Evolutionary conservation across 2,329 filamentous ascomycete species (phyloP).

Genomic region (Aspergillus novoparasiticus): DNA sequence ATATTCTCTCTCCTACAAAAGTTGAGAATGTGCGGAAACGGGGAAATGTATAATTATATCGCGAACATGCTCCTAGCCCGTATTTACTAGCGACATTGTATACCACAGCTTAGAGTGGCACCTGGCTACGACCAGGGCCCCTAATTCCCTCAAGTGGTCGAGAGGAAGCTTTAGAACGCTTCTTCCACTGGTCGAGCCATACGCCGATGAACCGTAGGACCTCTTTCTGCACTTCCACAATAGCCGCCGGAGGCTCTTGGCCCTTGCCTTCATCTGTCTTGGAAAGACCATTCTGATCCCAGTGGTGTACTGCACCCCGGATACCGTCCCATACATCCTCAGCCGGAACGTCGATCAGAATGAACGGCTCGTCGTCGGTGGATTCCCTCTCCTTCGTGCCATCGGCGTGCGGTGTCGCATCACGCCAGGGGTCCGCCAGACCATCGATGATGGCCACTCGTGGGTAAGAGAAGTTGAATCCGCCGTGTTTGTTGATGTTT

Average conservation of each 20-base stretch:
- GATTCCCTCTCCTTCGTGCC: constrained; percentile 59
- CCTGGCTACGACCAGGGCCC: neutral
- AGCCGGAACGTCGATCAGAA: constrained; percentile 58
- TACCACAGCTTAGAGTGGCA: neutral
- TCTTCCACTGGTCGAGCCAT: constrained; percentile 66
- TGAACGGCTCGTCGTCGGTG: constrained; percentile 67
- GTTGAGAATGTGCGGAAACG: neutral
- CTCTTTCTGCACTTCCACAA: constrained; percentile 61
- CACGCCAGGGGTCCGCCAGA: constrained; percentile 77
- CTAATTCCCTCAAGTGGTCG: neutral
- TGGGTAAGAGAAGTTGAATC: constrained; percentile 70
- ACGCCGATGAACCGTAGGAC: constrained; percentile 64
- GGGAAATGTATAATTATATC: too few species aligned
- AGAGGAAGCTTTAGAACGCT: neutral
- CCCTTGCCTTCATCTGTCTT: constrained; percentile 40
- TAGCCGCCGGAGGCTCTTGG: constrained; percentile 55
- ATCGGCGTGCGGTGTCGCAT: constrained; percentile 71
- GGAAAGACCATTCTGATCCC: constrained; percentile 38
- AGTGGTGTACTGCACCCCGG: constrained; percentile 75
- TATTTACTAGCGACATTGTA: neutral
- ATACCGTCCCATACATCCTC: constrained; percentile 26
- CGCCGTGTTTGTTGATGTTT: constrained; percentile 75
- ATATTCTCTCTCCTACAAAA: neutral
- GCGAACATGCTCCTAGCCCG: too few species aligned
- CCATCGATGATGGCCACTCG: constrained; percentile 79